These are phyloP conservation scores for Scytalidium lignicola DNA, from an alignment of 2,329 filamentous ascomycete species.

Conservation along the genomic window DNA sequence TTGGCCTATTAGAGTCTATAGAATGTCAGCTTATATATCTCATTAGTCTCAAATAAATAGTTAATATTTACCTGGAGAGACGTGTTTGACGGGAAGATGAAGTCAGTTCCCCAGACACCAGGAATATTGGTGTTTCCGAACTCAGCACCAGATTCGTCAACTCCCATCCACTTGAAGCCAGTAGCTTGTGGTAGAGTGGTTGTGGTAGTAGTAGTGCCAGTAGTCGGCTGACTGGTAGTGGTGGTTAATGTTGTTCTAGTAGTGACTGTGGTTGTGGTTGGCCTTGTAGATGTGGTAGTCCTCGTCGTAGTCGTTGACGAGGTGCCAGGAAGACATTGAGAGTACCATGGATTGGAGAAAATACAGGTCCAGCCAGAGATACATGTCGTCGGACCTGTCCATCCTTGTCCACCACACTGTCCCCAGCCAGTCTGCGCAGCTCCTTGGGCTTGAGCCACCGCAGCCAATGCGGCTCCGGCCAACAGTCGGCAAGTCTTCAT, in stretches of 20 bases:
- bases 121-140: constrained; percentile 54
- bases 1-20: constrained; percentile 14
- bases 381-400: constrained; percentile 25
- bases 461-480: not conserved
- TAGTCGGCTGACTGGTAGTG: no score
- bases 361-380: constrained; percentile 25
- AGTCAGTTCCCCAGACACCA: constrained; percentile 52
- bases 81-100: constrained; percentile 49
- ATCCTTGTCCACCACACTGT: constrained; percentile 24
- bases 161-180: constrained; percentile 10
- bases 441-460: not conserved
- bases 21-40: not conserved
- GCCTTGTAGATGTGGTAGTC: not conserved
- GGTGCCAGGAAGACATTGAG: constrained; percentile 24
- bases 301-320: not conserved
- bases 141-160: constrained; percentile 52
- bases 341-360: constrained; percentile 24
- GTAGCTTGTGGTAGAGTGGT: not conserved
- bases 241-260: not conserved
- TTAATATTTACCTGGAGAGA: not conserved
- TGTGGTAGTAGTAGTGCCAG: not conserved
- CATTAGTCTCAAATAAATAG: not conserved
- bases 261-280: not conserved
- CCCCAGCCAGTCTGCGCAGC: constrained; percentile 3
- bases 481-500: not conserved